phyloP scores from a whole-genome alignment of 2,329 filamentous ascomycete genomes.

The Colletotrichum ledebouriae region DNA sequence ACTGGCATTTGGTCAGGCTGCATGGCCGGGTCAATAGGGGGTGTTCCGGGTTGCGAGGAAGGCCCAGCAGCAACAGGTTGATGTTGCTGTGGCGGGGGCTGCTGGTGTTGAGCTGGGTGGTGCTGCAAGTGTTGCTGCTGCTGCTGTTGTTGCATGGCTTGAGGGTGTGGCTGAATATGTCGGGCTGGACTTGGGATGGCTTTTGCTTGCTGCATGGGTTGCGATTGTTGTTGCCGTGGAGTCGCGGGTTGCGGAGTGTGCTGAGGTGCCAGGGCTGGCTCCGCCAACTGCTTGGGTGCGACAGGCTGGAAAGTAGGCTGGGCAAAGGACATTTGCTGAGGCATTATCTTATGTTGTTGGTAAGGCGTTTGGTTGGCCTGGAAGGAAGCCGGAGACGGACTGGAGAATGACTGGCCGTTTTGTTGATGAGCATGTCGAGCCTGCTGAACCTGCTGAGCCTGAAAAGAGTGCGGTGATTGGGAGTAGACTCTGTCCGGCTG shows the following conservation, averaged over 20 bases:
- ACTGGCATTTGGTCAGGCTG: slow-evolving; percentile 47
- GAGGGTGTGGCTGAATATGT: slow-evolving; percentile 29
- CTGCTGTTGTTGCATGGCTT: slow-evolving; percentile 16
- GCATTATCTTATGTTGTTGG: slow-evolving; percentile 40
- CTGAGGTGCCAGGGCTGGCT: slow-evolving; percentile 25
- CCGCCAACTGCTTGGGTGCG: slow-evolving; percentile 27
- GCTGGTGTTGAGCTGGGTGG: slow-evolving; percentile 12
- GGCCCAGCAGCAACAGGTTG: slow-evolving; percentile 37
- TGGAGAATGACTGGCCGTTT: slow-evolving; percentile 34
- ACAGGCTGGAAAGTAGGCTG: slow-evolving; percentile 37
- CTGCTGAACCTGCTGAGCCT: slow-evolving; percentile 31
- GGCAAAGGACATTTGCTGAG: slow-evolving; percentile 38
- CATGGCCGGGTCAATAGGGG: slow-evolving; percentile 29
- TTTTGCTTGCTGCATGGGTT: slow-evolving; percentile 44
- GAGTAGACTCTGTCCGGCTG: slow-evolving; percentile 39
- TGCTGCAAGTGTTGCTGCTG: slow-evolving; percentile 27
- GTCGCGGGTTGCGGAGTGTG: slow-evolving; percentile 13
- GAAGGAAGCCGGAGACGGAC: slow-evolving; percentile 32
- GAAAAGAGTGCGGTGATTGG: slow-evolving; percentile 42
- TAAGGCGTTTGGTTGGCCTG: slow-evolving; percentile 36
- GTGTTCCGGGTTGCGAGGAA: slow-evolving; percentile 42
- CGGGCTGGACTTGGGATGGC: slow-evolving; percentile 9
- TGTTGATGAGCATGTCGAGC: slow-evolving; percentile 34
- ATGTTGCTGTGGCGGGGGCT: slow-evolving; percentile 4
- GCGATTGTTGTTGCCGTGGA: slow-evolving; percentile 40